Evolutionary conservation across 345 rosid species (phyloP), one percentile per base, ranked within the genome.

Genomic region (Combretum micranthum): DNA sequence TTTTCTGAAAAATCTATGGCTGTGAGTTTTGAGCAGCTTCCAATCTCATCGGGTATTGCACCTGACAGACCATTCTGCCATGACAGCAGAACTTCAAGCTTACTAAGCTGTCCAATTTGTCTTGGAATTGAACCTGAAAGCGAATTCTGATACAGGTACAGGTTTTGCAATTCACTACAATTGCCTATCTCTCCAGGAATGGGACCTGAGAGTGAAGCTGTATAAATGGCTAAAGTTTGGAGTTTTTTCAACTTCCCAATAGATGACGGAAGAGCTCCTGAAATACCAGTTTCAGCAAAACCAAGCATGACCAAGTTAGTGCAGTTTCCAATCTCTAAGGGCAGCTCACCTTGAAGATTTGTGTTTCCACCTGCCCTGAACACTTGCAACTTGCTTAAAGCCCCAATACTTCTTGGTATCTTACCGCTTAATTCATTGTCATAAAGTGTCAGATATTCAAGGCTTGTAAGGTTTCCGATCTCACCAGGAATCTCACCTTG

Each of bases 311-410:
- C 67, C 77, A 78, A 64, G 53, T 55, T 59, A 52, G 69, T 65
- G 75, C 80, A 78, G 59, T 75, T 78, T 11, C 83, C 80, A 48
- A 78, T 78, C 71, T 75, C 77, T 32, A 3, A 12, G 25, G 80
- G 80, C 50, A 75, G 59, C 69, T 75, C 73, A 0, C 83, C 83
- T 14, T 57, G 55, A 11, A 78, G 57, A 67, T 78, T 78, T 20
- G 64, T 72, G 45, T 78, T 78, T 20, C 83, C 83, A 9, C 83
- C 83, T 0, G 72, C 77, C 58, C 77, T 53, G 44, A 78, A 75
- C 52, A 69, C 63, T 54, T 75, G 56, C 10, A 78, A 50, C 25
- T 48, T 64, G 42, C 61, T 68, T 57, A 66, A 39, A 23, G 49
- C 55, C 53, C 70, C 70, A 1, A 66, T 66, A 60, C 65, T 60